These are phyloP conservation scores for Eimeria sp. DNA, from an alignment of 169 alveolate genomes.

Conservation along the genomic window DNA sequence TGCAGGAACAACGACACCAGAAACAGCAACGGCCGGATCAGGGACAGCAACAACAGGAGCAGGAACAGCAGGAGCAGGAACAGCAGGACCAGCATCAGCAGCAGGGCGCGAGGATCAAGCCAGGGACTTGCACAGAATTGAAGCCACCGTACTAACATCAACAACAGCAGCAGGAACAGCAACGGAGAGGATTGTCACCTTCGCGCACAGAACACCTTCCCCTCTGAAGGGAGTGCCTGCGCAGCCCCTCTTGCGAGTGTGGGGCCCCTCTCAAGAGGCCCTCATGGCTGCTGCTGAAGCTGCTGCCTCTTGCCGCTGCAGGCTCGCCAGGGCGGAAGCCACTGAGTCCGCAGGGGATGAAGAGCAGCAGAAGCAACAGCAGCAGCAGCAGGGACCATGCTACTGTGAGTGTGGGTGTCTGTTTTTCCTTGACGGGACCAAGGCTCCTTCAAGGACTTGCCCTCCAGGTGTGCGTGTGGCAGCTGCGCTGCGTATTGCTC, in stretches of 20 bases:
- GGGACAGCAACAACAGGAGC: slow-evolving; percentile 31
- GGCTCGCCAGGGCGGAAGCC: not conserved
- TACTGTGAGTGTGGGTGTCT: slow-evolving; percentile 39
- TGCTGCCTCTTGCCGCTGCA: slow-evolving; percentile 50
- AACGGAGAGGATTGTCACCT: not conserved
- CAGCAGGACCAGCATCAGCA: slow-evolving; percentile 1
- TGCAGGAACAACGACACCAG: slow-evolving; percentile 24
- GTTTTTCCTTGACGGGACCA: not conserved
- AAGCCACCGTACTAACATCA: not conserved
- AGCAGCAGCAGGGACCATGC: slow-evolving; percentile 15
- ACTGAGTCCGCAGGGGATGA: not conserved
- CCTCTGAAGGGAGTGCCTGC: slow-evolving; percentile 1
- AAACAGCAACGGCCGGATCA: not conserved
- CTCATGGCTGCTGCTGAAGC: slow-evolving; percentile 31
- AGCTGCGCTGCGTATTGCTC: slow-evolving; percentile 39
- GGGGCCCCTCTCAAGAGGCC: slow-evolving; percentile 10
- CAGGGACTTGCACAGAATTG: not conserved
- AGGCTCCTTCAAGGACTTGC: not conserved
- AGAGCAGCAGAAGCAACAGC: slow-evolving; percentile 27
- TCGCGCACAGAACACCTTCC: not conserved
- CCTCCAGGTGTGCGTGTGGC: slow-evolving; percentile 51
- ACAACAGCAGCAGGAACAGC: slow-evolving; percentile 63
- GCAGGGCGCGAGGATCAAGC: not conserved
- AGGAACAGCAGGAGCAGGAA: not conserved
- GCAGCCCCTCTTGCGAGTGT: slow-evolving; percentile 20